Evolutionary conservation across 2,329 filamentous ascomycete species (phyloP), one percentile per base, ranked within the genome.

Genomic region (Talaromyces albobiverticillius): DNA sequence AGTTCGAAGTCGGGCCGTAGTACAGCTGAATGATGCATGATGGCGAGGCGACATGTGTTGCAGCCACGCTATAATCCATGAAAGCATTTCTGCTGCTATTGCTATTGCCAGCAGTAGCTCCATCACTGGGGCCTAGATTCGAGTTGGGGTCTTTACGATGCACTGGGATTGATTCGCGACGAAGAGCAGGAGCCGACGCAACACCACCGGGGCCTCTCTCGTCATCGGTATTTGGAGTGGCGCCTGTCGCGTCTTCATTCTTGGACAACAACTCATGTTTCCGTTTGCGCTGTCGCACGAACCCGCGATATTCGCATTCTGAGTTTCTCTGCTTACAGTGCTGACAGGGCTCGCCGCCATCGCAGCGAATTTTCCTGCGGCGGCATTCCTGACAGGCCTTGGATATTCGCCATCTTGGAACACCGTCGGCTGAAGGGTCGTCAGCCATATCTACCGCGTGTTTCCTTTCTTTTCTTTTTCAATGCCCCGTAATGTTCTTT

Each of bases 1-100:
- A 78, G 57, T 78, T 75, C 0, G 75, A 77, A 0, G 76, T 76
- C 0, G 76, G 72, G 0, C 75, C 75, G 62, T 78, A 78, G 59
- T 77, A 78, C 0, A 78, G 64, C 56, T 78, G 74, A 14, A 77
- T 67, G 32, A 69, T 63, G 54, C 73, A 75, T 18, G 73, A 76
- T 1, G 75, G 71, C 1, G 74, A 76, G 23, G 74, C 67, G 60
- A 72, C 70, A 58, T 78, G 75, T 8, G 73, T 77, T 18, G 76
- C 75, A 3, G 75, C 73, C n/a, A 78, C 75, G 53, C 75, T 77
- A 54, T 69, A 72, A 50, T 73, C 71, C 46, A 71, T 65, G 40
- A 63, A 58, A 26, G 23, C 51, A 41, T 38, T 47, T 61, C 59
- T 55, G n/a, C 42, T 46, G 18, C 48, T 45, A 16, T 31, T n/a